These are phyloP conservation scores for Thraustotheca clavata DNA, from an alignment of 352 stramenopile genomes.

Conservation along the genomic window DNA sequence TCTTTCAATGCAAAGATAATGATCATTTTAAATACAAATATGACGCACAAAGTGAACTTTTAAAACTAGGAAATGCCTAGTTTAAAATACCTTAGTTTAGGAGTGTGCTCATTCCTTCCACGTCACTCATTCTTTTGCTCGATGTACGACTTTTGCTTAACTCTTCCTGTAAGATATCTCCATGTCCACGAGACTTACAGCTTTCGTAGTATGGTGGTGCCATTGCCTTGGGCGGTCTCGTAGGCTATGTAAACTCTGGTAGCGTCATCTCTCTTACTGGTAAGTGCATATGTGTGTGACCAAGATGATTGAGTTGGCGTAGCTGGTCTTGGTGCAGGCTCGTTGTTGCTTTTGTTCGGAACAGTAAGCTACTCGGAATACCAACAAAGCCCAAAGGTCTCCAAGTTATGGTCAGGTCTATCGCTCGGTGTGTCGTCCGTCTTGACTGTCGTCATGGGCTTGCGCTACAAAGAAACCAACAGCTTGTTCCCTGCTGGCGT, in stretches of 20 bases:
- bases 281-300: neutral
- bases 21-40: no score
- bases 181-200: neutral
- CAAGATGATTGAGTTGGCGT: constrained; percentile 6
- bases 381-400: constrained; percentile 63
- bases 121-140: no score
- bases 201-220: constrained; percentile 56
- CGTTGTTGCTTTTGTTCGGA: constrained; percentile 69
- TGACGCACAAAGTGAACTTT: no score
- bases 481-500: constrained; percentile 66
- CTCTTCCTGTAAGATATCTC: constrained; percentile 56
- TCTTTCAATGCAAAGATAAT: no score
- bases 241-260: constrained; percentile 68
- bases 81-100: no score
- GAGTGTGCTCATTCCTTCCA: no score
- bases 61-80: no score
- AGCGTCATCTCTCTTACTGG: constrained; percentile 44
- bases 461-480: constrained; percentile 64
- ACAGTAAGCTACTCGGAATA: constrained; percentile 83
- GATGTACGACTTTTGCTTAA: constrained; percentile 88
- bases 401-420: constrained; percentile 68
- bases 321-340: constrained; percentile 50
- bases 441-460: constrained; percentile 66
- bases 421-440: constrained; percentile 54
- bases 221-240: constrained; percentile 54